These are phyloP conservation scores for Beauveria bassiana DNA, from an alignment of 2,329 filamentous ascomycete species.

Conservation along the genomic window DNA sequence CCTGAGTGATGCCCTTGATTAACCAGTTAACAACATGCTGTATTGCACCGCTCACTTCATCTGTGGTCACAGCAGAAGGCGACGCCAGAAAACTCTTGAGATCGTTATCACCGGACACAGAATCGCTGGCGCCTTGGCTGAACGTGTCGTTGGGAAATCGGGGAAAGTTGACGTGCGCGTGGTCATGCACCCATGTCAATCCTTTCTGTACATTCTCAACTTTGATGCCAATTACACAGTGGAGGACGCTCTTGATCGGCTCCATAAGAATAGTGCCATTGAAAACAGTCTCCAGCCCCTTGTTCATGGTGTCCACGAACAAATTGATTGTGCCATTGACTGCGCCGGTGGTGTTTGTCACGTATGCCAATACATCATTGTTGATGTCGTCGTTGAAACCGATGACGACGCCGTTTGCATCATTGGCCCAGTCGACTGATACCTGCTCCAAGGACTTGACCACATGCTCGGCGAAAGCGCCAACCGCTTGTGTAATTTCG, in stretches of 20 bases:
- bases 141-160: conserved; percentile 73
- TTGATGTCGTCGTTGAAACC: conserved; percentile 74
- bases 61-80: conserved; percentile 62
- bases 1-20: conserved; percentile 58
- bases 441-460: conserved; percentile 64
- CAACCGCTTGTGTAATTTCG: conserved; percentile 64
- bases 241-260: conserved; percentile 70
- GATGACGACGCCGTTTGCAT: conserved; percentile 65
- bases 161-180: conserved; percentile 78
- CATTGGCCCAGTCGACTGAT: conserved; percentile 67
- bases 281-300: conserved; percentile 68
- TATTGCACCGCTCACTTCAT: conserved; percentile 75
- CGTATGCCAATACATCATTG: conserved; percentile 76
- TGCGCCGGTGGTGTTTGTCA: conserved; percentile 72
- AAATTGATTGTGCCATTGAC: conserved; percentile 79
- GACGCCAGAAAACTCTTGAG: conserved; percentile 69
- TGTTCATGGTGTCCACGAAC: conserved; percentile 71
- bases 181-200: conserved; percentile 85
- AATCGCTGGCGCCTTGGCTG: conserved; percentile 64
- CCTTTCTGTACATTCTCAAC: conserved; percentile 76
- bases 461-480: conserved; percentile 71
- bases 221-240: conserved; percentile 85
- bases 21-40: conserved; percentile 61
- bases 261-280: conserved; percentile 72
- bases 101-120: conserved; percentile 48